Evolutionary conservation across 352 stramenopile species (phyloP), one percentile per base, ranked within the genome.

Genomic region (Phytophthora chlamydospora): DNA sequence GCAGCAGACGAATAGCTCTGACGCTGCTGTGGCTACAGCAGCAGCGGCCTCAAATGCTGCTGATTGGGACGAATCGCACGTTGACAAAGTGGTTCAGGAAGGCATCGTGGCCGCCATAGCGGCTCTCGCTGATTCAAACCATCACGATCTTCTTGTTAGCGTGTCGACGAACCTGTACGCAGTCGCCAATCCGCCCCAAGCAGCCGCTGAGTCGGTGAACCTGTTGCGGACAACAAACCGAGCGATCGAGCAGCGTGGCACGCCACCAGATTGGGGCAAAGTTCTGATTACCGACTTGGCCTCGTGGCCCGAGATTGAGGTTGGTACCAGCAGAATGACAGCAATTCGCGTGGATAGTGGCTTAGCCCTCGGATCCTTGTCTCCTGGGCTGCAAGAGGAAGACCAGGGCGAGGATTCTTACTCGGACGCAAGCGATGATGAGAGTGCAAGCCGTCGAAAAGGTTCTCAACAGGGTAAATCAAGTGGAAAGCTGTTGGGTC

Each of bases 31-130:
- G 11, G 34, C 42, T 34, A 52, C 58, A 38, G 57, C 57, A 39
- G 40, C 39, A 24, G 43, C 44, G 6, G 33, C 39, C 6, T 19
- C 36, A 13, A 72, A 33, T 32, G 40, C 61, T 49, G 39, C 42
- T 35, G 68, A 68, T 3, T 66, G 58, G 27, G 73, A 77, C 54
- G 76, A 83, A 36, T 71, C 71, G 13, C 72, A 90, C 45, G 61
- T 82, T 10, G 58, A 75, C 33, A 90, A 79, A 27, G 81, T 94
- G 48, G 68, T 88, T 40, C 82, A 91, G 58, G 80, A 90, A 9
- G 83, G 83, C 7, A 77, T 93, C 21, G 82, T 95, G 4, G 60
- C 75, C 0, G 82, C 82, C 0, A 85, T 94, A 49, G 73, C 74
- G 1, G 66, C 68, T 35, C 59, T 93, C 16, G 73, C 72, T n/a